phyloP scores from a whole-genome alignment of 257 asterid species.

The Salvia rosmarinus region DNA sequence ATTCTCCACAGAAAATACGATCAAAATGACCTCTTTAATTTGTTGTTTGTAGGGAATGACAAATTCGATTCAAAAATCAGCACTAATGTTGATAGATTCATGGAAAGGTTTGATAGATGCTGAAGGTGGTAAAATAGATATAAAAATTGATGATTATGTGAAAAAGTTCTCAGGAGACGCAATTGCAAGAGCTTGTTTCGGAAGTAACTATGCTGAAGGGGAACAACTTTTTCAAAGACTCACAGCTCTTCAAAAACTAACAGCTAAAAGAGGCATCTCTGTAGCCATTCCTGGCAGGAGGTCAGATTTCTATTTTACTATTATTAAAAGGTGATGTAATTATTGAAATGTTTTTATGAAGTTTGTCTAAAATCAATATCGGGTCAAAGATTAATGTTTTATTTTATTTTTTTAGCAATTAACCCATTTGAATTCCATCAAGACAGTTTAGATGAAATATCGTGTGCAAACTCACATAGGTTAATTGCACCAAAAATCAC shows the following conservation, averaged over 20 bases:
- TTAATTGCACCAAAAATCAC: no score
- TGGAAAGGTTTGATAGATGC: background rate
- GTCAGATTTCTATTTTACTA: background rate
- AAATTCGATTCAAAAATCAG: background rate
- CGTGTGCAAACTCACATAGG: no score
- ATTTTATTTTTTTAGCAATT: no score
- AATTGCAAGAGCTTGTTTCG: conserved; percentile 14
- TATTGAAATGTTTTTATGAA: no score
- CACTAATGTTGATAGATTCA: conserved; percentile 3
- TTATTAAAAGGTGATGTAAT: background rate
- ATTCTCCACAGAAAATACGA: no score
- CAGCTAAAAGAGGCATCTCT: background rate
- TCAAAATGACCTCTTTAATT: no score
- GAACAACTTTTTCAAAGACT: background rate
- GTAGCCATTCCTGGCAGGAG: conserved; percentile 10
- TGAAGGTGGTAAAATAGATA: conserved; percentile 15
- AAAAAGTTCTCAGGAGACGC: background rate
- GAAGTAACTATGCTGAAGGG: conserved; percentile 23
- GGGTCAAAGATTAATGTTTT: no score
- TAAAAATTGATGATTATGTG: background rate
- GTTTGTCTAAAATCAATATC: no score
- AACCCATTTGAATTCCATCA: no score
- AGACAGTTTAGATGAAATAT: no score
- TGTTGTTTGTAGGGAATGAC: conserved; percentile 19
- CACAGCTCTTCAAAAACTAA: background rate